Evolutionary conservation across 108 stramenopile genomes (phyloP), one percentile per base, ranked within the genome.

Genomic region (Cyclostephanos invisitatus): DNA sequence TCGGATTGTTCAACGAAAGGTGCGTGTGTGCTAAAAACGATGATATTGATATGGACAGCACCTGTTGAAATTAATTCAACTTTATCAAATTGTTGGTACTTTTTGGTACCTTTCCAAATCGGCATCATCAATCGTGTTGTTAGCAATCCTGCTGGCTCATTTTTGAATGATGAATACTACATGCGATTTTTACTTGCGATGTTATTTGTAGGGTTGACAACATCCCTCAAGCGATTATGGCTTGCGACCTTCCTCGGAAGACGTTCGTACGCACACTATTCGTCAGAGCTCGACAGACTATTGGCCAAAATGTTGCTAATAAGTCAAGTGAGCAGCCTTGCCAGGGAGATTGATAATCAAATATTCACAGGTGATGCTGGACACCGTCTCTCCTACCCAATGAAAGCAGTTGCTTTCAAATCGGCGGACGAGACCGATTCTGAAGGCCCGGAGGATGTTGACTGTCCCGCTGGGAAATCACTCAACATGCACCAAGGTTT

Each of bases 241-340:
- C 57, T 89, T 18, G 84, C 88, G 2, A 72, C 86, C 15, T 84
- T 78, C 47, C 74, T 92, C 21, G 91, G 91, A 12, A 68, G 67
- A 21, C 72, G 84, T 40, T 75, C 72, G 35, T 84, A 69, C 60
- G 68, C 57, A 36, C 74, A 73, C 29, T 89, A 85, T 70, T 78
- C 82, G 8, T 61, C 78, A 15, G 73, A 84, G 27, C 66, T 92
- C 27, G 86, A 89, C 22, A 69, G 59, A 17, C 40, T 87, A 14
- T 81, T 92, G 81, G 81, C 82, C 25, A 80, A 85, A 57, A 87
- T 90, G 82, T 62, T 89, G 28, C 59, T 88, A 0, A 64, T 89
- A 5, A 75, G 75, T 20, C 72, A 84, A 68, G 65, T 91, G 2
- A 83, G 83, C n/a, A 49, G 64, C 24, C 63, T 83, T 22, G 83